phyloP scores from a whole-genome alignment of 2,329 filamentous ascomycete genomes.

The Neofusicoccum ribis region DNA sequence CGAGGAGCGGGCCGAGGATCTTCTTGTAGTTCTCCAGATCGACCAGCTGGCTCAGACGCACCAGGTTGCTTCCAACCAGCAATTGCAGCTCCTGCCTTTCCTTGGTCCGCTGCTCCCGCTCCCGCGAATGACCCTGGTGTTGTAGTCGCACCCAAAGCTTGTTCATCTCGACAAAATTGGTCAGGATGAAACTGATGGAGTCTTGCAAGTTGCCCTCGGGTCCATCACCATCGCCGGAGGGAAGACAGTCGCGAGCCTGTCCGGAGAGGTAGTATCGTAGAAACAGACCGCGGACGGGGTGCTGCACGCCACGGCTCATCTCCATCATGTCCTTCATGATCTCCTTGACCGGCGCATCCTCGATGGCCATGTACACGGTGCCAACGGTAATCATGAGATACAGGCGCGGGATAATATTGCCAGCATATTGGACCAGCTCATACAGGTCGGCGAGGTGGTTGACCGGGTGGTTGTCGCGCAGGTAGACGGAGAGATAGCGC shows the following conservation, averaged over 20 bases:
- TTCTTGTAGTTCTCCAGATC: constrained; percentile 94
- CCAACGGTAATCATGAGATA: constrained; percentile 99
- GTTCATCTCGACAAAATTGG: constrained; percentile 99
- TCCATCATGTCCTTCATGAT: constrained; percentile 99
- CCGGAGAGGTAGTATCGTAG: constrained; percentile 94
- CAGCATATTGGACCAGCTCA: constrained; percentile 96
- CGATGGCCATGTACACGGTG: constrained; percentile 98
- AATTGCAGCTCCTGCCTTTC: constrained; percentile 95
- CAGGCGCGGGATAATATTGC: constrained; percentile 92
- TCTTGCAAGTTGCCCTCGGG: constrained; percentile 95
- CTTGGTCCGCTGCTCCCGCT: constrained; percentile 88
- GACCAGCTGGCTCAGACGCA: constrained; percentile 90
- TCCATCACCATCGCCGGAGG: constrained; percentile 78
- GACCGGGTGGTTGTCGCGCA: constrained; percentile 94
- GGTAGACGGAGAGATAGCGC: constrained; percentile 92
- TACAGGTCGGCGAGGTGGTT: constrained; percentile 98
- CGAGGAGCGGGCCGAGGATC: constrained; percentile 83
- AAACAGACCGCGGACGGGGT: constrained; percentile 93
- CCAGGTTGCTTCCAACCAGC: constrained; percentile 93
- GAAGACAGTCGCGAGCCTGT: constrained; percentile 87
- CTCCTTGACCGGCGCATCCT: constrained; percentile 97
- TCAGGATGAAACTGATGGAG: constrained; percentile 96
- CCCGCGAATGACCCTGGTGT: constrained; percentile 94
- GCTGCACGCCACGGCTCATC: constrained; percentile 97
- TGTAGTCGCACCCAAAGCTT: constrained; percentile 98